Evolutionary conservation across 1,139 yeast species (phyloP).

Genomic region (Hanseniaspora sp.): DNA sequence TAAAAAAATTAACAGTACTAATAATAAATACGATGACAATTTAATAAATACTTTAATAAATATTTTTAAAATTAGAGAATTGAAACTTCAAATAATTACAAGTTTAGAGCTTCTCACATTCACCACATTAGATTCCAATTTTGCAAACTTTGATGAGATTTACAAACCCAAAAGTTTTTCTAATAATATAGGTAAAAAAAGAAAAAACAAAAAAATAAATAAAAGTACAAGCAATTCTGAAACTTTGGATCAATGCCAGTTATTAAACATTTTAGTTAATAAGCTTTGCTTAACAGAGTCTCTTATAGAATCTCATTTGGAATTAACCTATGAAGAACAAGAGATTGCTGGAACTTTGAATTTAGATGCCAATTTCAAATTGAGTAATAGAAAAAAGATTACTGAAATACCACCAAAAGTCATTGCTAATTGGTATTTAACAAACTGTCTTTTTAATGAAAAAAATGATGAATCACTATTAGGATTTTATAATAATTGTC

Average conservation of each 20-base stretch:
- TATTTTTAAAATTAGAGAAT: conserved; percentile 49
- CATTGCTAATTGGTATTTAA: conserved; percentile 19
- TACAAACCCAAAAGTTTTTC: conserved; percentile 32
- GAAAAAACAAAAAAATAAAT: conserved; percentile 25
- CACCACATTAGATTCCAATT: conserved; percentile 27
- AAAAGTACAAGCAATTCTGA: conserved; percentile 12
- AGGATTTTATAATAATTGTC: conserved; percentile 45
- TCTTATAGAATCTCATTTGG: conserved; percentile 21
- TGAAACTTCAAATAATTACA: conserved; percentile 53
- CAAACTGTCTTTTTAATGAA: conserved; percentile 10
- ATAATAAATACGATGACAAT: neutral
- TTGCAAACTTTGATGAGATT: conserved; percentile 26
- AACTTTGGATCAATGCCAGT: conserved; percentile 25
- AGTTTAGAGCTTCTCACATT: conserved; percentile 38
- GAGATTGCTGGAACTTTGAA: conserved; percentile 22
- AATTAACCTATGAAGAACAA: neutral
- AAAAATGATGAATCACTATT: conserved; percentile 31
- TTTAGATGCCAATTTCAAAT: neutral
- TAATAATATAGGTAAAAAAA: conserved; percentile 18
- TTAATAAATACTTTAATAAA: conserved; percentile 17
- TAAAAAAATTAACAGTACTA: neutral
- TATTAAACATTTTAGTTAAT: conserved; percentile 40
- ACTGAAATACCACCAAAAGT: conserved; percentile 23
- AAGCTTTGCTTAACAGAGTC: conserved; percentile 48
- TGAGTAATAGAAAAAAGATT: conserved; percentile 14